Percentiles rank a stretch among this genome's conserved stretches.
phyloP scores from a whole-genome alignment of 768 basidiomycete genomes.

The Pulveroboletus sp. region DNA sequence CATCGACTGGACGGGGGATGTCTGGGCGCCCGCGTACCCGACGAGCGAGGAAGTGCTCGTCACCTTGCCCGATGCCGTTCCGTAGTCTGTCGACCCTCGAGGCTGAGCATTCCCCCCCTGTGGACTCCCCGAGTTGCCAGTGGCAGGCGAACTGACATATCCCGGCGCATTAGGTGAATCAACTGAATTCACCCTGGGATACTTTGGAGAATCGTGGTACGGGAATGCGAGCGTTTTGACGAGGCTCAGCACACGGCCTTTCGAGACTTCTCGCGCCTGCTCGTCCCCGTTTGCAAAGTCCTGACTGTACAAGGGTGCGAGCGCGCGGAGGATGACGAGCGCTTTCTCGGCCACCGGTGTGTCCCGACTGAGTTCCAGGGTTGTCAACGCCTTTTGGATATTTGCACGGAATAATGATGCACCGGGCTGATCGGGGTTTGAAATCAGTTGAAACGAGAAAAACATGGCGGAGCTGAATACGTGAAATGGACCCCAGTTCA shows the following conservation, averaged over 20 bases:
- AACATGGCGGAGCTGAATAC: constrained; percentile 86
- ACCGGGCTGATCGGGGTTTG: constrained; percentile 75
- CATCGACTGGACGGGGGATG: constrained; percentile 23
- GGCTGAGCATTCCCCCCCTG: constrained; percentile 23
- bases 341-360: constrained; percentile 71
- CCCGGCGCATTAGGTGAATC: constrained; percentile 46
- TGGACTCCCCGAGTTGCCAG: constrained; percentile 56
- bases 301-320: constrained; percentile 68
- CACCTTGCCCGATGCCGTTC: constrained; percentile 16
- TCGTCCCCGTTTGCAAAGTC: constrained; percentile 50
- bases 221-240: constrained; percentile 78
- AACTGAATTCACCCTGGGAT: constrained; percentile 42
- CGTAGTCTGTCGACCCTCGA: constrained; percentile 26
- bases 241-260: constrained; percentile 54
- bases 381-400: constrained; percentile 62
- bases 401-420: constrained; percentile 72
- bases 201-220: constrained; percentile 64
- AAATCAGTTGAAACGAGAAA: constrained; percentile 84
- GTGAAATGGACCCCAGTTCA: constrained; percentile 82
- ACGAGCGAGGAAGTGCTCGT: constrained; percentile 22
- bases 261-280: constrained; percentile 54
- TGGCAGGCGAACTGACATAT: constrained; percentile 49
- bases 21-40: constrained; percentile 18
- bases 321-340: constrained; percentile 61
- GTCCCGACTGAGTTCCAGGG: constrained; percentile 61